phyloP scores from a whole-genome alignment of 345 rosid genomes.

The Carallia pectinifolia region DNA sequence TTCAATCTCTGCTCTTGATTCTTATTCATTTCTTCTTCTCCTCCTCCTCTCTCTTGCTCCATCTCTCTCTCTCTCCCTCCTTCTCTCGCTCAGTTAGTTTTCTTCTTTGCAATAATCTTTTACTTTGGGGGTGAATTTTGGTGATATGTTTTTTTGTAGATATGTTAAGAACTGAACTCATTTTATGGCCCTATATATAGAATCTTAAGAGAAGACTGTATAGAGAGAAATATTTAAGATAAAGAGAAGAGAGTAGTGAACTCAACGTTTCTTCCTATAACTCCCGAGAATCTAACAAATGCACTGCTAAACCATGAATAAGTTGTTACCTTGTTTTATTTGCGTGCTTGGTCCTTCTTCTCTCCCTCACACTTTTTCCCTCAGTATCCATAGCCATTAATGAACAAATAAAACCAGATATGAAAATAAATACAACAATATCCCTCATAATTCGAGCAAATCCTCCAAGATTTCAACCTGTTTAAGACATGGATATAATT shows the following conservation, averaged over 20 bases:
- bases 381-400: constrained; percentile 7
- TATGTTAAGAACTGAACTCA: not conserved
- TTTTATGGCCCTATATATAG: constrained; percentile 16
- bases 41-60: constrained; percentile 30
- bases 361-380: not conserved
- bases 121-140: not conserved
- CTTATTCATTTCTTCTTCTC: constrained; percentile 26
- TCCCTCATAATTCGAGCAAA: constrained; percentile 11
- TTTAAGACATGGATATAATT: too few species aligned
- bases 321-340: not conserved
- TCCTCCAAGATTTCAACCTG: constrained; percentile 19
- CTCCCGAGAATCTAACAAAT: constrained; percentile 7
- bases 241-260: constrained; percentile 9
- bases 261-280: constrained; percentile 20
- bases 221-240: constrained; percentile 9
- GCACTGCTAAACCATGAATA: constrained; percentile 21
- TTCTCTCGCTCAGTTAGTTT: not conserved
- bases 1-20: constrained; percentile 38
- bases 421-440: constrained; percentile 12
- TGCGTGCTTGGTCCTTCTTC: not conserved
- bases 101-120: not conserved
- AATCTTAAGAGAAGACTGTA: constrained; percentile 7
- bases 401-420: constrained; percentile 7
- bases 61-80: not conserved
- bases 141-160: not conserved